Evolutionary conservation across 495 filamentous ascomycete species (phyloP), one percentile per base, ranked within the genome.

Genomic region (Oleoguttula mirabilis): DNA sequence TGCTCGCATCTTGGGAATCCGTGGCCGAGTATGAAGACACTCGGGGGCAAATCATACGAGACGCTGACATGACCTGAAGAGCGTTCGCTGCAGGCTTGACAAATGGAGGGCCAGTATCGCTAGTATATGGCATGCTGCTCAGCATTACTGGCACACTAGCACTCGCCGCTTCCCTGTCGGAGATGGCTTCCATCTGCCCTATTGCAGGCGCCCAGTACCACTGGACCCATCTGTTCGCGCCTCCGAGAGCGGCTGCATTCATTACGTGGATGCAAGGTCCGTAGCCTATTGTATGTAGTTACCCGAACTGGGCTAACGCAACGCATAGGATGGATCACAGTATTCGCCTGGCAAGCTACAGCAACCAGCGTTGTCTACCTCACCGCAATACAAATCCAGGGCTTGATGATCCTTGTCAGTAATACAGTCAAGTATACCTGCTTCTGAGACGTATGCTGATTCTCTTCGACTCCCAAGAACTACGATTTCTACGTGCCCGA

Each of bases 241-340:
- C 42, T 12, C 39, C 22, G 15, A 66, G 45, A 8, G 63, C 46
- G 24, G 45, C 60, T 39, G 62, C 62, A 16, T 65, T 69, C 27
- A 47, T 64, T 30, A 69, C 64, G 2, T 46, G 48, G 42, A 39
- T 52, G 20, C 30, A 39, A 65, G 66, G n/a, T n/a, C n/a, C n/a
- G n/a, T n/a, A n/a, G n/a, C n/a, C n/a, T n/a, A n/a, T n/a, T n/a
- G n/a, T n/a, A n/a, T n/a, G n/a, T n/a, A n/a, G n/a, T n/a, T n/a
- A n/a, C n/a, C n/a, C n/a, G n/a, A n/a, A n/a, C n/a, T n/a, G n/a
- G n/a, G n/a, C n/a, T n/a, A n/a, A n/a, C n/a, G n/a, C n/a, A n/a
- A n/a, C n/a, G n/a, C n/a, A n/a, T n/a, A n/a, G n/a, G 68, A 10
- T 72, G 68, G 69, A 51, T 59, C 27, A 66, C 54, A 10, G 56